Evolutionary conservation across 179 eudicot genomes (phyloP), one percentile per base, ranked within the genome.

Genomic region (Amaranthus tricolor): DNA sequence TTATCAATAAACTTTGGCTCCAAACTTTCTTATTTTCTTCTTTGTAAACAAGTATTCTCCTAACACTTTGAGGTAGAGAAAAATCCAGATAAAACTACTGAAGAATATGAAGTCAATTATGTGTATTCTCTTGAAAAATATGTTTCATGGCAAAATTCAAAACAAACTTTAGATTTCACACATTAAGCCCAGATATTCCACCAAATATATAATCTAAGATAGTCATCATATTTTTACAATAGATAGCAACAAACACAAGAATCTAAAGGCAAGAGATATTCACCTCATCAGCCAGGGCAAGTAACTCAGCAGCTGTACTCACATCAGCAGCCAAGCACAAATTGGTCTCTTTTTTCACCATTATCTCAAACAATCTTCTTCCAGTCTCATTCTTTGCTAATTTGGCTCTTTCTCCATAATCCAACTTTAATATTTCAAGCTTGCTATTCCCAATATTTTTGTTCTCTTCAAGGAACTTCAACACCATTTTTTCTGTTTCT

Each of bases 291-390:
- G 97, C 97, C 75, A 92, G 80, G 50, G 83, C 90, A 54, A 92
- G 93, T 82, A 92, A 81, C 79, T 90, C 96, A 17, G 91, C 86
- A 50, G 97, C 97, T 19, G 97, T 88, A 45, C 88, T 82, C 78
- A 92, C 97, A 88, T 92, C 96, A 53, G 96, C 97, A 76, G 97
- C 92, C 87, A 92, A 81, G 74, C 97, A 89, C 84, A 91, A 80
- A 80, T 91, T 91, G 64, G 86, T 86, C 85, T 91, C 83, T 79
- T 91, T 89, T 83, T 84, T 69, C 71, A 84, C 78, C 97, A 94
- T 94, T 66, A 94, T 85, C 82, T 92, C 97, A 84, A 91, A 92
- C 88, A 94, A 76, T 84, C 76, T 92, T 85, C 83, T 89, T 59
- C 90, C 96, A 48, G 96, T 92, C 59, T 89, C 91, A 78, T 94